Conservation (phyloP, 345 rosid genomes). For the Rubroshorea leprosula region DNA sequence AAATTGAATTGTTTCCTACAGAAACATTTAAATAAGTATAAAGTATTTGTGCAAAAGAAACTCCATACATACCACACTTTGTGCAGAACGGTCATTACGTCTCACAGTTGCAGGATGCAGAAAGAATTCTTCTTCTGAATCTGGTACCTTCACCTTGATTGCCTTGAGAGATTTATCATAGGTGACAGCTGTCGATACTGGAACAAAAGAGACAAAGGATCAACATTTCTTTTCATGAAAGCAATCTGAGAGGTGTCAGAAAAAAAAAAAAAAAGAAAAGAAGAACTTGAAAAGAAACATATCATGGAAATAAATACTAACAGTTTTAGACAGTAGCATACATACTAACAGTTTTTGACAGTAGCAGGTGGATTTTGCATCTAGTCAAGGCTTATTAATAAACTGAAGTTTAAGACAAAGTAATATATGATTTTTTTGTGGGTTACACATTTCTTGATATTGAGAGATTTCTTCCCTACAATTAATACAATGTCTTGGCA, state of each 20-base stretch:
- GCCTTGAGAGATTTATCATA: constrained; percentile 76
- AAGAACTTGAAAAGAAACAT: no score
- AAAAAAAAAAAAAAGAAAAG: no score
- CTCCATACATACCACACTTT: constrained; percentile 71
- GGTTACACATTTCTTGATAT: no score
- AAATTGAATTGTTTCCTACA: no score
- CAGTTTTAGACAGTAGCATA: no score
- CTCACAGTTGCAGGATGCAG: constrained; percentile 94
- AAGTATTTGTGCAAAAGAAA: not conserved
- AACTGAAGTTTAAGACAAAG: not conserved
- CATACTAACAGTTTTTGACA: no score
- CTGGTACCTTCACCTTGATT: constrained; percentile 82
- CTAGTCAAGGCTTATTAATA: not conserved
- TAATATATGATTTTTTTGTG: no score
- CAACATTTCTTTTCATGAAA: constrained; percentile 8
- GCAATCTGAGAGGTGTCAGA: no score
- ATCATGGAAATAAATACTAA: no score
- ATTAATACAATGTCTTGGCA: no score
- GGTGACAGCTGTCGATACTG: constrained; percentile 87
- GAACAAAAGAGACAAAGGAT: constrained; percentile 5
- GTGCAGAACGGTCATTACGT: constrained; percentile 85
- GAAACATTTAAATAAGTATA: not conserved
- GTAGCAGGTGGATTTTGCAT: no score
- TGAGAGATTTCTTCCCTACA: no score
- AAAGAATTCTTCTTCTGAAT: constrained; percentile 83